Base-by-base conservation (phyloP, 768 basidiomycete species). In the Psilocybe tampanensis region DNA sequence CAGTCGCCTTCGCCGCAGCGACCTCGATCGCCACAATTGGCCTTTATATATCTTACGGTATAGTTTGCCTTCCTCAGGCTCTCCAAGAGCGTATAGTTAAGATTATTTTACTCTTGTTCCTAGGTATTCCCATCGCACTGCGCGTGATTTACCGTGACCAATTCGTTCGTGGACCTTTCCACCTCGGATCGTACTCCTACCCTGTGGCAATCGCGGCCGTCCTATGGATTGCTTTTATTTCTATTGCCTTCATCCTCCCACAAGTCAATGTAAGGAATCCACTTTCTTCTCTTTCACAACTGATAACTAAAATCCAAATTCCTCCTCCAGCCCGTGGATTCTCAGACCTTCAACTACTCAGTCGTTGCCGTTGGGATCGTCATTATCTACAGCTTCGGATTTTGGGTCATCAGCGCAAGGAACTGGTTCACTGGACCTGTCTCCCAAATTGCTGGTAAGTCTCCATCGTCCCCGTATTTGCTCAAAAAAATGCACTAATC, bases 301-400 rank as follows among this genome's bases (percentile, higher is more conserved):
- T n/a, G n/a, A n/a, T n/a, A n/a, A n/a, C n/a, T n/a, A n/a, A n/a
- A n/a, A n/a, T n/a, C n/a, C n/a, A n/a, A n/a, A n/a, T n/a, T n/a
- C n/a, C n/a, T n/a, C n/a, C n/a, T n/a, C n/a, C 59, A 84, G 82
- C 88, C 88, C 7, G 88, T 92, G 45, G 72, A 83, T 61, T 81
- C 83, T 0, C 82, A 89, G 65, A 89, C 89, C 1, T 73, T 92
- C 58, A 92, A 90, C 67, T 93, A 91, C 65, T 71, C 89, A 0
- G 79, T 86, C 41, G 89, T 91, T 8, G 90, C 89, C 2, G 87
- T 91, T 21, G 89, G 86, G 0, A 88, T 90, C 60, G 86, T 93
- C 15, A 65, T 88, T 3, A 55, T 71, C 1, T 90, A 89, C 68
- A 80, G 83, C 54, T 65, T 87, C n/a, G 82, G 82, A 0, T 86